A percentile compares a stretch with the other conserved stretches of the same genome.
These are phyloP conservation scores for Ascochyta clinopodiicola DNA, from an alignment of 2,329 filamentous ascomycete genomes.

Conservation along the genomic window DNA sequence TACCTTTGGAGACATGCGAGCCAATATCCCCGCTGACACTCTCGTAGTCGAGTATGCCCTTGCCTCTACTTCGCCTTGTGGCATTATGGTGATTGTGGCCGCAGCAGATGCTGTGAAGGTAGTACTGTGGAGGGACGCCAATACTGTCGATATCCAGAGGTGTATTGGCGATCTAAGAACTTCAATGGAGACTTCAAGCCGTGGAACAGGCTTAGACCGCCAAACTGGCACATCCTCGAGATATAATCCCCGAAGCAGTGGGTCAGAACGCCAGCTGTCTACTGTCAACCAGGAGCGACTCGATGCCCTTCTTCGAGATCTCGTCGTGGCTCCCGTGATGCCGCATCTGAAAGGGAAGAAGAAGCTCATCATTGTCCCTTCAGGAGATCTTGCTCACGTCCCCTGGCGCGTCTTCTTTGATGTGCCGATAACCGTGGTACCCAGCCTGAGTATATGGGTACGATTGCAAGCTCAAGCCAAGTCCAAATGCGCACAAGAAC, in stretches of 20 bases:
- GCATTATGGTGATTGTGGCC: neutral
- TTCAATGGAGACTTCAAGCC: neutral
- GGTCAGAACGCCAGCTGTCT: neutral
- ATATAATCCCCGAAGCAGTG: too few relatives aligned
- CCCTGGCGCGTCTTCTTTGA: constrained; percentile 4
- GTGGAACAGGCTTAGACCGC: neutral
- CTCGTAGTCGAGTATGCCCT: neutral
- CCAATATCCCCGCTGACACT: too few relatives aligned
- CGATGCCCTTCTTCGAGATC: neutral
- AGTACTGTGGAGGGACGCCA: neutral
- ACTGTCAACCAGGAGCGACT: neutral
- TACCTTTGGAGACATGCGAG: too few relatives aligned
- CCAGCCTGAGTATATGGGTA: neutral
- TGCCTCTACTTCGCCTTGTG: neutral
- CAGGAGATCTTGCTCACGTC: constrained; percentile 1
- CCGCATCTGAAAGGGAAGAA: neutral
- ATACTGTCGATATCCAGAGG: neutral
- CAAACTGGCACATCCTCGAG: too few relatives aligned
- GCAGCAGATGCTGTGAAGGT: neutral
- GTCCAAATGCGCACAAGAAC: neutral
- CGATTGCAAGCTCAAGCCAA: neutral
- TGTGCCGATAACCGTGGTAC: neutral
- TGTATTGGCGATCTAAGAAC: neutral
- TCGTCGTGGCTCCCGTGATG: neutral
- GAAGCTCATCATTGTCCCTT: neutral